A percentile compares a stretch with the other conserved stretches of the same genome.
These are phyloP conservation scores for Raffaelea ambrosiae DNA, from an alignment of 2,329 filamentous ascomycete genomes.

Conservation along the genomic window DNA sequence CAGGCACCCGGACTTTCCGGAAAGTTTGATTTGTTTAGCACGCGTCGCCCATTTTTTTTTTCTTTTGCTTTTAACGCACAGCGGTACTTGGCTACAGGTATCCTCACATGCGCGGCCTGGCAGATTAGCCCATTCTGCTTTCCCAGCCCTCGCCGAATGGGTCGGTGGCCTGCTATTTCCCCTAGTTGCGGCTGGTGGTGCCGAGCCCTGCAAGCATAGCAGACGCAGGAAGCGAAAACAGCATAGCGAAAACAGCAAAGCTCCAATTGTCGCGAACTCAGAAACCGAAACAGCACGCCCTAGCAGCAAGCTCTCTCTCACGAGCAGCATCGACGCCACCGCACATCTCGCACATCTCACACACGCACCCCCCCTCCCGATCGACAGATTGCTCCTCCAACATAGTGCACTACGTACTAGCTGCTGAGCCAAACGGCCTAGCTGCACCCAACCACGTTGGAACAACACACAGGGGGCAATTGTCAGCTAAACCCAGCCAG, in stretches of 20 bases:
- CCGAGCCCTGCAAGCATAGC: no score
- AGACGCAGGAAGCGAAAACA: no score
- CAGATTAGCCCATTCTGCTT: neutral
- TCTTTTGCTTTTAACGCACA: no score
- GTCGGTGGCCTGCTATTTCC: neutral
- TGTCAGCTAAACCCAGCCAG: neutral
- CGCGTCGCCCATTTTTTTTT: constrained; percentile 1
- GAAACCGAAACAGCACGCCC: no score
- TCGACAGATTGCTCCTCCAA: neutral
- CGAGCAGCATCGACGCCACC: neutral
- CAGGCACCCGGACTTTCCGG: constrained; percentile 3
- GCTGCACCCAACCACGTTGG: constrained; percentile 1
- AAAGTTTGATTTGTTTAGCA: constrained; percentile 1
- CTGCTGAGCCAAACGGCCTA: neutral
- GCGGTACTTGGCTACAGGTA: no score
- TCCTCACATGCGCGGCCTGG: no score
- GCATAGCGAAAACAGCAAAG: no score
- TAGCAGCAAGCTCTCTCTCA: no score
- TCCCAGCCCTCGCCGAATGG: constrained; percentile 3
- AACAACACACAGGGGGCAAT: neutral
- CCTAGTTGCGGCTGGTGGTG: neutral
- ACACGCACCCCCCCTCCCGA: neutral
- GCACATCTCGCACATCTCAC: neutral
- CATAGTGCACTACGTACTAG: neutral
- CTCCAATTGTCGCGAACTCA: no score